Conservation (phyloP, 805 yeast genomes). For the Suhomyces pyralidae region DNA sequence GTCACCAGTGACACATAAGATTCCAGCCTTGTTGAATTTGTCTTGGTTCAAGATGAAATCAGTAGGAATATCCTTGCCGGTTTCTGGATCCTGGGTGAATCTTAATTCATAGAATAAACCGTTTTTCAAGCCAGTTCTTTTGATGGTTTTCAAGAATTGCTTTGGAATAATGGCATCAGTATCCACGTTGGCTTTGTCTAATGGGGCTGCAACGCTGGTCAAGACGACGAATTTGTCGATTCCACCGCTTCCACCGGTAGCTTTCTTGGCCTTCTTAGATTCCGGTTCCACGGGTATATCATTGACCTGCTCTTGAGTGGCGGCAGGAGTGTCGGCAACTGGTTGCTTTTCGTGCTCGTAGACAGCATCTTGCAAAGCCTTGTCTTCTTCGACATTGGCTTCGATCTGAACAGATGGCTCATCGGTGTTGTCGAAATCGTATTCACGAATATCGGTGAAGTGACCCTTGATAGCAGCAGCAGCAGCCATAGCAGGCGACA, state of each 20-base stretch:
- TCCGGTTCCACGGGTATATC: conserved; percentile 56
- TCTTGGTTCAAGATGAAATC: conserved; percentile 85
- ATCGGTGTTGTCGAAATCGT: conserved; percentile 54
- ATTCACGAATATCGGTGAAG: conserved; percentile 86
- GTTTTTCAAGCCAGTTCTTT: conserved; percentile 85
- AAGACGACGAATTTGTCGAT: conserved; percentile 74
- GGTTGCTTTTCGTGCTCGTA: conserved; percentile 70
- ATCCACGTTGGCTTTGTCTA: conserved; percentile 92
- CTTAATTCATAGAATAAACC: conserved; percentile 94
- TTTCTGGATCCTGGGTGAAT: conserved; percentile 56
- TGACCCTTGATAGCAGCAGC: conserved; percentile 95
- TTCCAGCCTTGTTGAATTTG: conserved; percentile 77
- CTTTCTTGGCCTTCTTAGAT: conserved; percentile 14
- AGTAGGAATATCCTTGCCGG: conserved; percentile 76
- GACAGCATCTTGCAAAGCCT: conserved; percentile 64
- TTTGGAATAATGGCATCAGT: conserved; percentile 99
- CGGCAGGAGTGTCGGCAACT: conserved; percentile 47
- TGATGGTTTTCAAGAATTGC: conserved; percentile 95
- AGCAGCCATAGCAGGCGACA: conserved; percentile 99
- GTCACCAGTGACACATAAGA: conserved; percentile 89
- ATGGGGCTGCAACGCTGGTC: conserved; percentile 88
- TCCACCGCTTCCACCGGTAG: conserved; percentile 36
- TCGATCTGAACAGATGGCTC: conserved; percentile 58
- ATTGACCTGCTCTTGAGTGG: conserved; percentile 54
- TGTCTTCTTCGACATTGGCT: conserved; percentile 43